Conservation (phyloP, 2,329 filamentous ascomycete genomes). For the Pseudopyricularia javanii region DNA sequence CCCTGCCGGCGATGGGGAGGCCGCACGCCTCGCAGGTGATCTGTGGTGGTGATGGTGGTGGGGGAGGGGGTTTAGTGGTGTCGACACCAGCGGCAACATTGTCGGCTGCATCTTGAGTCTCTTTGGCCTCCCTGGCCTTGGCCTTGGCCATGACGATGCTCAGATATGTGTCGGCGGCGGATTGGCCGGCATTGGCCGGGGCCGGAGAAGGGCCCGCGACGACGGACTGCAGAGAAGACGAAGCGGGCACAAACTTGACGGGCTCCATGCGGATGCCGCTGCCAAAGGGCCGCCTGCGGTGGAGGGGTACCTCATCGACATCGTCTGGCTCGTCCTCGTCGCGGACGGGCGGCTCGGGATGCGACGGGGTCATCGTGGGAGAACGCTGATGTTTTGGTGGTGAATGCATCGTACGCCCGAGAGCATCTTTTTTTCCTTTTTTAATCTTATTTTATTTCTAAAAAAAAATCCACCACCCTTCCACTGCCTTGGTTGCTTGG, state of each 20-base stretch:
- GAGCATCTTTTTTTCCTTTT: too few species aligned
- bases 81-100: slow-evolving; percentile 4
- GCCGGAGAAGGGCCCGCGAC: neutral
- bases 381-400: neutral
- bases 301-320: slow-evolving; percentile 37
- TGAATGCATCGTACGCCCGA: neutral
- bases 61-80: too few species aligned
- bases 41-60: too few species aligned
- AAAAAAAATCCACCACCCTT: too few species aligned
- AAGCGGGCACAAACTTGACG: slow-evolving; percentile 46
- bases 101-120: neutral
- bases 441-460: too few species aligned
- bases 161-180: slow-evolving; percentile 50
- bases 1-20: slow-evolving; percentile 31
- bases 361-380: neutral
- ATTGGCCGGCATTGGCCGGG: slow-evolving; percentile 10
- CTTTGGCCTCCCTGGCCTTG: neutral
- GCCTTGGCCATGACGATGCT: slow-evolving; percentile 36
- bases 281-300: slow-evolving; percentile 41
- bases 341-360: neutral
- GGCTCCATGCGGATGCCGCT: slow-evolving; percentile 39
- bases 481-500: too few species aligned
- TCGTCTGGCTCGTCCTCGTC: slow-evolving; percentile 9
- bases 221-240: slow-evolving; percentile 13
- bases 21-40: slow-evolving; percentile 43